These are phyloP conservation scores for Colletotrichum lindemuthianum DNA, from an alignment of 2,329 filamentous ascomycete species.

Conservation along the genomic window DNA sequence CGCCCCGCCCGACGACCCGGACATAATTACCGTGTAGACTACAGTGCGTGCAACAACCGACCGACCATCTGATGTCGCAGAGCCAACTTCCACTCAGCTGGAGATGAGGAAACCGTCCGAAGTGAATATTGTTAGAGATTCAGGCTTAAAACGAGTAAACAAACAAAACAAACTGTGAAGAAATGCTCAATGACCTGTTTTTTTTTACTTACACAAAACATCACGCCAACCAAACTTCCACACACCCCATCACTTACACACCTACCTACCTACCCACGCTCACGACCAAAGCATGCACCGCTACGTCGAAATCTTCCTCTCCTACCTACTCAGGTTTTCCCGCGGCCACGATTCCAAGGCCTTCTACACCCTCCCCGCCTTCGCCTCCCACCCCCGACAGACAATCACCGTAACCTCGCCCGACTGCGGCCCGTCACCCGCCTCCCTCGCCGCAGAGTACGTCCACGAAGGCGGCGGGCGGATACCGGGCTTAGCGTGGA, in stretches of 20 bases:
- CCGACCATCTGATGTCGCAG: too few species aligned
- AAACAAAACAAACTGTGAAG: neutral
- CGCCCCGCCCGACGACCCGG: too few species aligned
- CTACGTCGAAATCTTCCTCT: slow-evolving; percentile 48
- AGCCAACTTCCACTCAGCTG: too few species aligned
- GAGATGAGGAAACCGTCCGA: slow-evolving; percentile 19
- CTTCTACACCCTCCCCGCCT: slow-evolving; percentile 50
- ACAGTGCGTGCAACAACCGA: too few species aligned
- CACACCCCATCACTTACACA: neutral
- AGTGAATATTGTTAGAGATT: neutral
- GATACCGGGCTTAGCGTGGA: slow-evolving; percentile 55
- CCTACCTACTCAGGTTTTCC: slow-evolving; percentile 52
- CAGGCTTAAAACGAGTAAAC: slow-evolving; percentile 1
- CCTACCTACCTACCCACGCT: too few species aligned
- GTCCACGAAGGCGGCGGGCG: slow-evolving; percentile 50
- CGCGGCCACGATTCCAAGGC: slow-evolving; percentile 50
- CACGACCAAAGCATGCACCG: slow-evolving; percentile 35
- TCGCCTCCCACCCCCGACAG: slow-evolving; percentile 45
- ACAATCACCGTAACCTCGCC: slow-evolving; percentile 52
- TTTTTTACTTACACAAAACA: too few species aligned
- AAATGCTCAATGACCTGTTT: neutral
- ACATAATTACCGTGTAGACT: too few species aligned
- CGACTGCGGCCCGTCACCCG: slow-evolving; percentile 50
- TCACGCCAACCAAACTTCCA: neutral
- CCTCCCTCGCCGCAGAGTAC: slow-evolving; percentile 49